Base-by-base conservation (phyloP, 2,329 filamentous ascomycete genomes). In the Arthrinium puccinioides region DNA sequence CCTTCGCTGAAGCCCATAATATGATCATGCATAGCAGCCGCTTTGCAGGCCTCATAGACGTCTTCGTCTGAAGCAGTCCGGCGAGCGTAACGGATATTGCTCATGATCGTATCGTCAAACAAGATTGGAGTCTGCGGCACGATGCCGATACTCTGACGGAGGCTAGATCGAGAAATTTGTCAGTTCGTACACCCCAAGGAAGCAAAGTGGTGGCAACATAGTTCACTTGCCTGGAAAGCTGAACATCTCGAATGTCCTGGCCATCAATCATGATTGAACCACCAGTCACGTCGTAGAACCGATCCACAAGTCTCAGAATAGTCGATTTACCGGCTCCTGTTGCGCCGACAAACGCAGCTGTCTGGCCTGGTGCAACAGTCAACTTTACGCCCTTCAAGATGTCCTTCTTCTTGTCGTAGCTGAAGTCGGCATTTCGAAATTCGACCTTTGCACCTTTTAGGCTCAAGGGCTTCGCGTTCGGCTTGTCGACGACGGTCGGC, bases 281-380 rank as follows among this genome's bases (percentile, higher is more conserved):
- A 6, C 53, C 57, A 2, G 57, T 61, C 6, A 69, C 62, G 39
- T 72, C 66, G 46, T 73, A 73, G 51, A 70, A 72, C 9, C 69
- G 68, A 52, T 69, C 69, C 7, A 73, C 58, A 1, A 72, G 64
- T 41, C 67, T 68, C 7, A 70, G 52, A 21, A 63, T 66, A 3
- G 68, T 71, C 6, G 67, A 71, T 43, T 71, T 71, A 21, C 67
- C 67, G 9, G 74, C 73, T 16, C 75, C 75, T 9, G 74, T 79
- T 30, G 72, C 66, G 9, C 76, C 75, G 8, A 79, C 75, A 55
- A 79, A 75, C 9, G 76, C 75, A 19, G 76, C 67, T 1, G 72
- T 76, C 38, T 67, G 68, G 11, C 76, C 71, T 4, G 70, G 63
- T 7, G 65, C 55, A 21, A 71, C 67, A 24, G 61, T 59, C 42